These are phyloP conservation scores for Mucor velutinosus DNA, from an alignment of 371 early-diverging fungal species.

Conservation along the genomic window DNA sequence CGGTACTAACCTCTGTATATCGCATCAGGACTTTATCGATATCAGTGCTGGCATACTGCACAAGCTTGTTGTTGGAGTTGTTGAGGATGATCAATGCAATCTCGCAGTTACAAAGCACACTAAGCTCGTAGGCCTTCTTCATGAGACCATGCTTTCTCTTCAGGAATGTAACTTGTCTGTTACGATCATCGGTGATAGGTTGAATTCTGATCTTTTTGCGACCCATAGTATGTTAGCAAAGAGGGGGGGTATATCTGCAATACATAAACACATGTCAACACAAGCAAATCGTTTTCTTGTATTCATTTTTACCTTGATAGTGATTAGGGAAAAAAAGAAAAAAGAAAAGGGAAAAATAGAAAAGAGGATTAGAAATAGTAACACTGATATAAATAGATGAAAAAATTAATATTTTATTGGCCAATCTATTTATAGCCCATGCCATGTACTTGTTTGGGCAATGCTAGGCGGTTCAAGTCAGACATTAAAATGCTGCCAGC, in stretches of 20 bases:
- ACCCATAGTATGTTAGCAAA: slow-evolving; percentile 67
- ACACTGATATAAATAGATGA: neutral
- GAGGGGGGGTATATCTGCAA: neutral
- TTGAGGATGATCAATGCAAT: slow-evolving; percentile 94
- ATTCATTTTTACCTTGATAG: neutral
- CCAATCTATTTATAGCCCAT: slow-evolving; percentile 4
- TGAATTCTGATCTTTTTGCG: slow-evolving; percentile 96
- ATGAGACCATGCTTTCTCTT: slow-evolving; percentile 98
- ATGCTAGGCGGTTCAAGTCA: slow-evolving; percentile 51
- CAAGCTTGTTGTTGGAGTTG: slow-evolving; percentile 84
- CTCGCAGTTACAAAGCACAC: slow-evolving; percentile 95
- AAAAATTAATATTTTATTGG: neutral
- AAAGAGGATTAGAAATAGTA: slow-evolving; percentile 1
- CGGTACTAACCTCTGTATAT: slow-evolving; percentile 78
- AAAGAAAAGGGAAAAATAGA: neutral
- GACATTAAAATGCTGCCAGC: slow-evolving; percentile 61
- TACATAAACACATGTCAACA: neutral
- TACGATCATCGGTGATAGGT: slow-evolving; percentile 92
- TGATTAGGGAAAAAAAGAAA: neutral
- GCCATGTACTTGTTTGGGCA: neutral
- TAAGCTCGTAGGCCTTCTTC: slow-evolving; percentile 99
- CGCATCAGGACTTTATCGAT: slow-evolving; percentile 90
- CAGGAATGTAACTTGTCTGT: slow-evolving; percentile 92
- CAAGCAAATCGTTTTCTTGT: neutral
- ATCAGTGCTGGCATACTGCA: slow-evolving; percentile 89